Conservation (phyloP, 139 green algal genomes). For the Chlamydomonas schloesseri region DNA sequence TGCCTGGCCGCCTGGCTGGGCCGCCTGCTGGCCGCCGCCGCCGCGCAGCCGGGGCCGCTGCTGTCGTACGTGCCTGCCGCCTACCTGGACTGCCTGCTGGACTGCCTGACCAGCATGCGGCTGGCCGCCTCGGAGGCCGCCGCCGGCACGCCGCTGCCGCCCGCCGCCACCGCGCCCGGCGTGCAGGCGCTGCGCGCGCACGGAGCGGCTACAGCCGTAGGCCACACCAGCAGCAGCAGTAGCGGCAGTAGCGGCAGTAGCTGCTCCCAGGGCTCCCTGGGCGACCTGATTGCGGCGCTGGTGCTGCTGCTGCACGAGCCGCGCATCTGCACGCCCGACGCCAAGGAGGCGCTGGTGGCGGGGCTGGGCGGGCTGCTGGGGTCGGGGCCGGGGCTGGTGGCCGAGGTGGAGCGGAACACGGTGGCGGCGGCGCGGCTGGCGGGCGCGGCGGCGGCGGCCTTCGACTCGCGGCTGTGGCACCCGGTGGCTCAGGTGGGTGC, state of each 20-base stretch:
- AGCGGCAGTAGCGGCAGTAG: too few relatives aligned
- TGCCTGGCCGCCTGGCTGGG: conserved; percentile 13
- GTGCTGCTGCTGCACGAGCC: conserved; percentile 39
- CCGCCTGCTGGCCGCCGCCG: conserved; percentile 34
- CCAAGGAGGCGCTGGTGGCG: conserved; percentile 56
- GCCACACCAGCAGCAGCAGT: too few relatives aligned
- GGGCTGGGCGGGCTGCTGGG: conserved; percentile 27
- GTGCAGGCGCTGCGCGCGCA: not conserved
- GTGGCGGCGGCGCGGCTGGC: conserved; percentile 63
- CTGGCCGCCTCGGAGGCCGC: not conserved
- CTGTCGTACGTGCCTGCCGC: conserved; percentile 68
- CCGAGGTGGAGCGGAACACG: conserved; percentile 69
- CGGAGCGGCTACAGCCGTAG: too few relatives aligned
- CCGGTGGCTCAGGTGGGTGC: conserved; percentile 56
- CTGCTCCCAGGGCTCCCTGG: conserved; percentile 24
- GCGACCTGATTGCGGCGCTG: conserved; percentile 27
- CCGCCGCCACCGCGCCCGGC: not conserved
- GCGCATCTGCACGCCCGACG: conserved; percentile 54
- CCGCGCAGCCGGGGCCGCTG: conserved; percentile 47
- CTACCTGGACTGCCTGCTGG: conserved; percentile 58
- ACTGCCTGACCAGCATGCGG: conserved; percentile 2
- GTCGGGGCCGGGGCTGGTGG: conserved; percentile 51
- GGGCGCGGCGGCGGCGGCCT: conserved; percentile 67
- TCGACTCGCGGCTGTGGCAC: conserved; percentile 86
- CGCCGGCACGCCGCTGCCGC: not conserved